Conservation (phyloP, 306 rosid species). For the Chamaecrista fasciculata region DNA sequence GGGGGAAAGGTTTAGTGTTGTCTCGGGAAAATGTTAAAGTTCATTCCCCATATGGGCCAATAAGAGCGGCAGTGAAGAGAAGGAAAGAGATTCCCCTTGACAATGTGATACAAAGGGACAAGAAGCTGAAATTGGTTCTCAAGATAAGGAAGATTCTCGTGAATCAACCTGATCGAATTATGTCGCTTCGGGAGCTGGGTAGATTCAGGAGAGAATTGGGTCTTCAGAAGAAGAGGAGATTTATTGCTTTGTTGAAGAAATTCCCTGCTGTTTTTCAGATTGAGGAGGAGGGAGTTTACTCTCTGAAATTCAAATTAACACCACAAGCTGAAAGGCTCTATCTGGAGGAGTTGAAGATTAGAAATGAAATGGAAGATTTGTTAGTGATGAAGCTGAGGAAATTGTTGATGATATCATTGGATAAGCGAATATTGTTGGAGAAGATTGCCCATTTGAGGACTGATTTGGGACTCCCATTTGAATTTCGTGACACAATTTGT, state of each 20-base stretch:
- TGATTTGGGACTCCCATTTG: slow-evolving; percentile 75
- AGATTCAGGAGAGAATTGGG: slow-evolving; percentile 71
- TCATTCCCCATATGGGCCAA: slow-evolving; percentile 37
- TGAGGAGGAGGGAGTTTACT: slow-evolving; percentile 69
- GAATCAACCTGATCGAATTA: slow-evolving; percentile 59
- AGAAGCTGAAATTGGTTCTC: slow-evolving; percentile 74
- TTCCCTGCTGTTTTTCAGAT: slow-evolving; percentile 79
- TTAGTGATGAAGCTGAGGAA: slow-evolving; percentile 73
- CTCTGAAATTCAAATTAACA: slow-evolving; percentile 62
- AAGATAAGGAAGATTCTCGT: slow-evolving; percentile 72
- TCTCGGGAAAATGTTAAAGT: slow-evolving; percentile 26
- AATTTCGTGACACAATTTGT: slow-evolving; percentile 84
- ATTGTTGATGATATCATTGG: slow-evolving; percentile 76
- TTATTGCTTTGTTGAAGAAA: slow-evolving; percentile 70
- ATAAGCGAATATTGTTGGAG: slow-evolving; percentile 74
- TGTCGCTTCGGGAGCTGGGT: slow-evolving; percentile 76
- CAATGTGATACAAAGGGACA: slow-evolving; percentile 81
- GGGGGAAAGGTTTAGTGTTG: slow-evolving; percentile 35
- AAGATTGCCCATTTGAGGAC: slow-evolving; percentile 68
- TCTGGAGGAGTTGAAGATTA: slow-evolving; percentile 68
- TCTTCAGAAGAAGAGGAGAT: slow-evolving; percentile 52
- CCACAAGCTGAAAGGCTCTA: slow-evolving; percentile 78
- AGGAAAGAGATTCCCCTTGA: slow-evolving; percentile 80
- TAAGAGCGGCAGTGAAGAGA: slow-evolving; percentile 74
- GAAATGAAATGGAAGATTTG: slow-evolving; percentile 83